Percentiles rank a stretch among this genome's conserved stretches.
These are phyloP conservation scores for Chlorokybus atmophyticus DNA, from an alignment of 139 green algal genomes.

Conservation along the genomic window DNA sequence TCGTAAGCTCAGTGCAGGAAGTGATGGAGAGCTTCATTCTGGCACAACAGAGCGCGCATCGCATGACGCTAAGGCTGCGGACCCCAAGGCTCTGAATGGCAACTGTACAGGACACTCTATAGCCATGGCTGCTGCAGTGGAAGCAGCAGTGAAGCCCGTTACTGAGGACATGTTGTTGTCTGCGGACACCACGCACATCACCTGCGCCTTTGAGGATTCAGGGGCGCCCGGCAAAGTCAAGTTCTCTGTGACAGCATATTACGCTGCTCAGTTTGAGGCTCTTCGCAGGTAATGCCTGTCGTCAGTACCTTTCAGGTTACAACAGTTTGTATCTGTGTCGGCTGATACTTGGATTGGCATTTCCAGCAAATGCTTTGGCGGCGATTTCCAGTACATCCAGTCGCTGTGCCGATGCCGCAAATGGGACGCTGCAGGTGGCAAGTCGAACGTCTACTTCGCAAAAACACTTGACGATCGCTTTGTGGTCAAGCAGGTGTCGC, in stretches of 20 bases:
- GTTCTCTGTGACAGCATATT: slow-evolving; percentile 29
- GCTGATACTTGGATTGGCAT: too few species aligned
- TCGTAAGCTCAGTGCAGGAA: too few species aligned
- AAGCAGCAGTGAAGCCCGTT: too few species aligned
- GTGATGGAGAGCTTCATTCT: too few species aligned
- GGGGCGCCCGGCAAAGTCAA: slow-evolving; percentile 7
- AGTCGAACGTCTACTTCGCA: slow-evolving; percentile 84
- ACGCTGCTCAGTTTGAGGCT: slow-evolving; percentile 24
- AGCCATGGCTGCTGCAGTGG: too few species aligned
- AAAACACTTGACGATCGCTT: slow-evolving; percentile 69
- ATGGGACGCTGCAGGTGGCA: slow-evolving; percentile 71
- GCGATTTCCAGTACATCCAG: slow-evolving; percentile 59
- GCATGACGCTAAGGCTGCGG: too few species aligned
- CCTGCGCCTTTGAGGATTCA: background rate
- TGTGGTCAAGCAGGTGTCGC: slow-evolving; percentile 36
- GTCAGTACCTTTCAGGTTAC: too few species aligned
- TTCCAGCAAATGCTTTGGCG: background rate
- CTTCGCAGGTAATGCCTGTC: slow-evolving; percentile 16
- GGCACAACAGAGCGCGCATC: too few species aligned
- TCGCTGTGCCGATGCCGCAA: slow-evolving; percentile 60
- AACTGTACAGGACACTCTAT: too few species aligned
- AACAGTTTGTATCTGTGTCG: too few species aligned
- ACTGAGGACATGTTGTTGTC: background rate
- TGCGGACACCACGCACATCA: background rate
- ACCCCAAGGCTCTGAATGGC: too few species aligned